Evolutionary conservation across 129 eudicot species (phyloP).

Genomic region (Silybum marianum): DNA sequence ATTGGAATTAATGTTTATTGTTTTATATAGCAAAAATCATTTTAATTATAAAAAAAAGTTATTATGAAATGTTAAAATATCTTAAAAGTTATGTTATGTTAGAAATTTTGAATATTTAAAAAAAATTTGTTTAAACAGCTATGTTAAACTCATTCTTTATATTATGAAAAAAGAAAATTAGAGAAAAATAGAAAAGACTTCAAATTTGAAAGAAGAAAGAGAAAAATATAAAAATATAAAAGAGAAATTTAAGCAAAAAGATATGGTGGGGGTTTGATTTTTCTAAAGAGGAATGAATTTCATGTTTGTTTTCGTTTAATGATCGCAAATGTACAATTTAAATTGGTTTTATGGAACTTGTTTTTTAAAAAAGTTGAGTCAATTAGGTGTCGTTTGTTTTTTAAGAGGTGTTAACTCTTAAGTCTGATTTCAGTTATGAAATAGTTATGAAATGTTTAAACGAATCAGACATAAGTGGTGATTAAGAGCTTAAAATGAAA

Average conservation of each 20-base stretch:
- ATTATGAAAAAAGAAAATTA: too few species aligned
- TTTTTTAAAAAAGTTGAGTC: neutral
- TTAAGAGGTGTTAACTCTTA: too few species aligned
- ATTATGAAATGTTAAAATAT: neutral
- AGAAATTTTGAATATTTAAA: neutral
- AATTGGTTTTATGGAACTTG: neutral
- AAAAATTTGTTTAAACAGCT: neutral
- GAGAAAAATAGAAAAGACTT: too few species aligned
- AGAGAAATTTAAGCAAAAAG: neutral
- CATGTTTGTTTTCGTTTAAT: neutral
- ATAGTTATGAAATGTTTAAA: too few species aligned
- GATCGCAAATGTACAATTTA: neutral
- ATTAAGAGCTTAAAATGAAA: too few species aligned
- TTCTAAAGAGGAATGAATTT: neutral
- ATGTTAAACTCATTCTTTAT: too few species aligned
- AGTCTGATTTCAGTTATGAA: too few species aligned
- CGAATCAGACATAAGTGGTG: too few species aligned
- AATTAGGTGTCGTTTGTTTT: too few species aligned
- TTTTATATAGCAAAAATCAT: neutral
- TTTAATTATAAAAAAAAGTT: neutral
- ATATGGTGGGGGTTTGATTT: neutral
- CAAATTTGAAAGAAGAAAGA: too few species aligned
- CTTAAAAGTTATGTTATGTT: too few species aligned
- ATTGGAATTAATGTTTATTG: neutral
- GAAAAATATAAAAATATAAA: neutral